Evolutionary conservation across 352 stramenopile genomes (phyloP).

Genomic region (Phytophthora multivora): DNA sequence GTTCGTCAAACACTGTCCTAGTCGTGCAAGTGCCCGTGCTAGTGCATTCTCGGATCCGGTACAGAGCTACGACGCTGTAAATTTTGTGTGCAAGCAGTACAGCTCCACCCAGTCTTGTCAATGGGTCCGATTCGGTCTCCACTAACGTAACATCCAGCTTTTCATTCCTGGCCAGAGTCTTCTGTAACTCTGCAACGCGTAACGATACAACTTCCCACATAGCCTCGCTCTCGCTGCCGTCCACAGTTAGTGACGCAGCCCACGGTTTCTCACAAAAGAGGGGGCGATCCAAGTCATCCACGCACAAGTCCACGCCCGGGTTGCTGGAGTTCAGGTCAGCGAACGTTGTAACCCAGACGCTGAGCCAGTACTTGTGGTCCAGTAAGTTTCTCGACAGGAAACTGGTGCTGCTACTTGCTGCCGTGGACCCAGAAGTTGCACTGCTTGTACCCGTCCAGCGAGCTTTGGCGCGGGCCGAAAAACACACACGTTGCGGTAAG

Average conservation of each 20-base stretch:
- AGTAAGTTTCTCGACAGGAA: conserved; percentile 58
- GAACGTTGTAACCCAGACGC: conserved; percentile 54
- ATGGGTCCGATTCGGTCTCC: conserved; percentile 53
- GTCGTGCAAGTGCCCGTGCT: conserved; percentile 31
- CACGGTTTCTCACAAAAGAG: conserved; percentile 66
- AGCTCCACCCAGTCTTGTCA: conserved; percentile 50
- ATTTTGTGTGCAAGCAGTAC: conserved; percentile 61
- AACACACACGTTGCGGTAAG: conserved; percentile 54
- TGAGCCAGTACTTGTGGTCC: conserved; percentile 67
- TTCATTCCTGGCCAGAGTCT: conserved; percentile 21
- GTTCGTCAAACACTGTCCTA: conserved; percentile 41
- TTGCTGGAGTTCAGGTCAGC: conserved; percentile 36
- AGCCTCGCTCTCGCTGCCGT: conserved; percentile 9
- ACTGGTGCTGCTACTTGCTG: conserved; percentile 37
- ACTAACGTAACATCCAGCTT: conserved; percentile 55
- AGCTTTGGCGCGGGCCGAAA: conserved; percentile 50
- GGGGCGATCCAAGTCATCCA: conserved; percentile 57
- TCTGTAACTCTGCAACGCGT: conserved; percentile 35
- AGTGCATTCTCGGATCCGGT: conserved; percentile 42
- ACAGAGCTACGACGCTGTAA: conserved; percentile 55
- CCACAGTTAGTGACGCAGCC: conserved; percentile 28
- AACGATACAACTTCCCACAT: conserved; percentile 51
- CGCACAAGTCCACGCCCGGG: conserved; percentile 52
- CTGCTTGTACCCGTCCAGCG: conserved; percentile 54
- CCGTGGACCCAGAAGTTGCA: conserved; percentile 20